Evolutionary conservation across 495 filamentous ascomycete species (phyloP), one percentile per base, ranked within the genome.

Genomic region (Penicillium malachiteum): DNA sequence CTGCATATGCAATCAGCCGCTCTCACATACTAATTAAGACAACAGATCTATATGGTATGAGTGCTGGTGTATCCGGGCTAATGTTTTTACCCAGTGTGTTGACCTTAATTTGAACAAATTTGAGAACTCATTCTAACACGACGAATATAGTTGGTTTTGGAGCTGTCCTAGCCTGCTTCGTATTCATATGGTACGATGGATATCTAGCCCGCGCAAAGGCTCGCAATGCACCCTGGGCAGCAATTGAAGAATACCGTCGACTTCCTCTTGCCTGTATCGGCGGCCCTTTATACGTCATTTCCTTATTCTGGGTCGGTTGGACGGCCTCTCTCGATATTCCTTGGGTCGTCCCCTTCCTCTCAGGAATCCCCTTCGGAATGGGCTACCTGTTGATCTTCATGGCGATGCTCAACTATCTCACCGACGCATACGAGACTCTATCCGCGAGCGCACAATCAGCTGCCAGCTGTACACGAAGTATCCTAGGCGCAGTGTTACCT

Each of bases 371-470:
- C 7, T 76, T 75, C 44, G 73, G 74, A 33, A 66, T 73, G 51
- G 74, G 72, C 10, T 69, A 74, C 31, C 59, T 72, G 21, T 53
- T 73, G 18, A 78, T 78, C 30, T 78, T 78, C 63, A 75, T 77
- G 74, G 73, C 73, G 3, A 71, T 77, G 59, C 54, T 74, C 14
- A 79, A 78, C 62, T 79, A 78, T 50, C 64, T 79, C 26, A 71
- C 72, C 12, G 76, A 79, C 48, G 73, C 74, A 18, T 79, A 79
- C 42, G 71, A 72, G 40, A 73, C 66, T 0, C 64, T 71, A 18
- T 74, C 76, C 6, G 73, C 76, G 1, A 75, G 72, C 26, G 76
- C 74, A 1, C 65, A 78, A 33, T 71, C 73, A 0, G 74, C 76
- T 3, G 62, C 72, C 0, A 71, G 65, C 57, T 75, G 74, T 48